Conservation (phyloP, 176 grass and related monocot genomes). For the Hsuehochloa calcarea region DNA sequence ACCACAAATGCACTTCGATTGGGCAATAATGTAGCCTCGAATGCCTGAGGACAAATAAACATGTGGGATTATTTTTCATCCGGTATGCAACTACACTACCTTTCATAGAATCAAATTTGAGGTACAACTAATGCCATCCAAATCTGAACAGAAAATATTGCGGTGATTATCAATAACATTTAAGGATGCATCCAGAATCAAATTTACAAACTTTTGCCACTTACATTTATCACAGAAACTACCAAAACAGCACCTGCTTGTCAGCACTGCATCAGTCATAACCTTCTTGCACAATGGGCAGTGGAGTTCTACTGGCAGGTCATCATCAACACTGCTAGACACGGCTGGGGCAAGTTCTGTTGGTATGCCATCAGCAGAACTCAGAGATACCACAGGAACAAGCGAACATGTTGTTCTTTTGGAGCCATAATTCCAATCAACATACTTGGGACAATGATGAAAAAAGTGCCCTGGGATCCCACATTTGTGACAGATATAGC, state of each 20-base stretch:
- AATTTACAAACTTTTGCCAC: neutral
- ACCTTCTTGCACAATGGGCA: constrained; percentile 21
- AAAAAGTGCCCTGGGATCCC: constrained; percentile 43
- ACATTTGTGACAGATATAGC: constrained; percentile 43
- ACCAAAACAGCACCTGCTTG: constrained; percentile 28
- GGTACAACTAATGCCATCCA: neutral
- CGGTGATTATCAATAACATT: neutral
- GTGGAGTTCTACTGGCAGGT: constrained; percentile 28
- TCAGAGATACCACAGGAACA: constrained; percentile 6
- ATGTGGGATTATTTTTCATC: constrained; percentile 1
- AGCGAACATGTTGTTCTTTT: constrained; percentile 12
- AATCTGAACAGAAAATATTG: neutral
- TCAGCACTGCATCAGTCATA: constrained; percentile 21
- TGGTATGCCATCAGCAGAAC: constrained; percentile 7
- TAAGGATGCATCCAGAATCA: neutral
- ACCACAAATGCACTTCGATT: constrained; percentile 33
- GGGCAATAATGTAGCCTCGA: constrained; percentile 14
- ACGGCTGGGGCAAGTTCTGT: constrained; percentile 7
- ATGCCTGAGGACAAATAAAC: constrained; percentile 33
- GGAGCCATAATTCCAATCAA: constrained; percentile 19
- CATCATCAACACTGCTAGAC: neutral
- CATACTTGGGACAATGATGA: constrained; percentile 41
- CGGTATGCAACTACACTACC: neutral
- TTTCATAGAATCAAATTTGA: neutral
- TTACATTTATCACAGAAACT: constrained; percentile 41